Evolutionary conservation across 2,329 filamentous ascomycete species (phyloP), one percentile per base, ranked within the genome.

Genomic region (Lachnellula arida): DNA sequence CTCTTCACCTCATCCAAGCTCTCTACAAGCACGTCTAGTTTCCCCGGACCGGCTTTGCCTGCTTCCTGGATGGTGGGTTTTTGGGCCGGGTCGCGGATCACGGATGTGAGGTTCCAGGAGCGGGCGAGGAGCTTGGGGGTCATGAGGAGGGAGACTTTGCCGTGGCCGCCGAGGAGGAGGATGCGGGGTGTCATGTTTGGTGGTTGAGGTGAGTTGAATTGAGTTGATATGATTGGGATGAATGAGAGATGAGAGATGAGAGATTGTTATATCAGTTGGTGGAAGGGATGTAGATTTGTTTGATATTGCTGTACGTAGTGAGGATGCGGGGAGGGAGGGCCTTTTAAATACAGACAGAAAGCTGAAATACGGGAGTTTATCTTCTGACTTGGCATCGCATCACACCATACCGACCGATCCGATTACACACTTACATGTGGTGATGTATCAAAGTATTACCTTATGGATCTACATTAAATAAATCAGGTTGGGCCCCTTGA

Each of bases 61-160:
- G 77, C 70, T 2, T 69, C 64, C 64, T 86, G 74, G 55, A 95
- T 85, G 52, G 84, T 75, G 3, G 76, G 68, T 44, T 81, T 78
- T 63, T 94, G 89, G 0, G 84, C 82, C n/a, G 82, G 75, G 60
- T 84, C 81, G 65, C 90, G 87, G 70, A 95, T 86, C 58, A 94
- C 76, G 69, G 86, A 89, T 57, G 87, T 91, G 53, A 95, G 87
- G 62, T 82, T 82, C 87, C 89, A 93, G 35, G 82, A 82, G 62
- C 85, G 83, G 50, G 84, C 78, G 43, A 94, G 82, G 7, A 95
- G 83, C 57, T 92, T 79, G 1, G 87, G 88, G 8, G 89, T 94
- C 40, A 94, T 79, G 44, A 86, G 74, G 56, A 89, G 82, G 62
- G 89, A 82, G 57, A 94, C 73, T 70, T 91, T 90, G 74, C 90